These are phyloP conservation scores for Astrothelium subdiscretum DNA, from an alignment of 495 filamentous ascomycete genomes.

Conservation along the genomic window DNA sequence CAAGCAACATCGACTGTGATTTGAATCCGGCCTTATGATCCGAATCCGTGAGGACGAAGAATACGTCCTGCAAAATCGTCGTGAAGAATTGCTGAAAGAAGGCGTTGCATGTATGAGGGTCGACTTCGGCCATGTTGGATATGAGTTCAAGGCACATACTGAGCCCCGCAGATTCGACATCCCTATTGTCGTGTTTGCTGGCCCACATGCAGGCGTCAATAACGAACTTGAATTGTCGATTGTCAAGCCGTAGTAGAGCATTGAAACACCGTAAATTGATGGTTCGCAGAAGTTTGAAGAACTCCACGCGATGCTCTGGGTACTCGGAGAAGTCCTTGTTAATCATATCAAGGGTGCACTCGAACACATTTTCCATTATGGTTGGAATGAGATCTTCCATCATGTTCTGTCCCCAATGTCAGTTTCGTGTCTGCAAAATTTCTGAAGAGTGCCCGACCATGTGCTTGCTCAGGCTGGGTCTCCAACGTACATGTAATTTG, in stretches of 20 bases:
- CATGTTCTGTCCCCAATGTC: slow-evolving; percentile 44
- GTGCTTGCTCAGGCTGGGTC: slow-evolving; percentile 32
- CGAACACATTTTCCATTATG: slow-evolving; percentile 98
- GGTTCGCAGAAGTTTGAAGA: slow-evolving; percentile 89
- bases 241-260: slow-evolving; percentile 82
- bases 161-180: slow-evolving; percentile 93
- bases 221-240: slow-evolving; percentile 94
- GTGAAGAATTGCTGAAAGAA: slow-evolving; percentile 98
- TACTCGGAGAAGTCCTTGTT: slow-evolving; percentile 99
- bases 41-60: slow-evolving; percentile 94
- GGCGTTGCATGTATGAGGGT: slow-evolving; percentile 68
- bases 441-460: slow-evolving; percentile 29
- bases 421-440: slow-evolving; percentile 19
- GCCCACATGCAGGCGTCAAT: slow-evolving; percentile 99
- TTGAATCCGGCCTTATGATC: slow-evolving; percentile 99
- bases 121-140: slow-evolving; percentile 91
- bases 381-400: slow-evolving; percentile 97
- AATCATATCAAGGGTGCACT: slow-evolving; percentile 98
- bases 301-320: slow-evolving; percentile 94
- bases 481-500: slow-evolving; percentile 78
- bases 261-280: slow-evolving; percentile 97
- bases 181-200: slow-evolving; percentile 97
- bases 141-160: slow-evolving; percentile 98
- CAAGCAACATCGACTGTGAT: slow-evolving; percentile 82
- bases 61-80: slow-evolving; percentile 90